phyloP scores from a whole-genome alignment of 2,329 filamentous ascomycete species.

The Alternaria triticimaculans region DNA sequence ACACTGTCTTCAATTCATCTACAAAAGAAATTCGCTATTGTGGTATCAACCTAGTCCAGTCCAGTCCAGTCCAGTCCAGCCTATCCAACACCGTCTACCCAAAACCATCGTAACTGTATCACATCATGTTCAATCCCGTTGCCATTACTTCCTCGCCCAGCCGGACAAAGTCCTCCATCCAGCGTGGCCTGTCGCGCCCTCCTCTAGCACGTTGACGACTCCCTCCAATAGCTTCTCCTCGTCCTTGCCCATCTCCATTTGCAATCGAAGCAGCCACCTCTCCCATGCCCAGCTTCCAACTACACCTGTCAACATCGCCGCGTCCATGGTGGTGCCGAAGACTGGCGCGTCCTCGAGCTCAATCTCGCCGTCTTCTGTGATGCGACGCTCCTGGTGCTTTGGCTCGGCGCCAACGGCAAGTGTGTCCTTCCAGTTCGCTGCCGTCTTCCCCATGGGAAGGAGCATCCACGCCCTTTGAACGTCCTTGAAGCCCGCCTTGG shows the following conservation, averaged over 20 bases:
- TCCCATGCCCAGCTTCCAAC: constrained; percentile 93
- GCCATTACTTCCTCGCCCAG: constrained; percentile 48
- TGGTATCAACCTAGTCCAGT: constrained; percentile 38
- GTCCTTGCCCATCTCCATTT: constrained; percentile 81
- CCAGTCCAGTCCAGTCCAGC: constrained; percentile 12
- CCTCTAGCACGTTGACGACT: constrained; percentile 64
- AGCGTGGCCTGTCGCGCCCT: constrained; percentile 63
- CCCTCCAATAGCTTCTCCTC: constrained; percentile 61
- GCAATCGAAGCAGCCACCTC: constrained; percentile 89
- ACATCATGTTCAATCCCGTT: background rate
- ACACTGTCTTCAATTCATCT: constrained; percentile 21
- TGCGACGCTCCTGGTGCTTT: constrained; percentile 43
- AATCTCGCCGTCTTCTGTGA: constrained; percentile 45
- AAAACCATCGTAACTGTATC: constrained; percentile 5
- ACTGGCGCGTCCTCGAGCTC: constrained; percentile 36
- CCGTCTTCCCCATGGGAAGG: constrained; percentile 74
- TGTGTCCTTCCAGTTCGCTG: constrained; percentile 47
- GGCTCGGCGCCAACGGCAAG: constrained; percentile 44
- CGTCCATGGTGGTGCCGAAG: constrained; percentile 64
- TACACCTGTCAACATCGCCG: constrained; percentile 78
- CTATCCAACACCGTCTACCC: background rate
- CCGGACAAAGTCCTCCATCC: constrained; percentile 68
- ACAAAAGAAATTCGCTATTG: constrained; percentile 36
- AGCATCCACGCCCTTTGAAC: constrained; percentile 88
- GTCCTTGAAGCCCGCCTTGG: constrained; percentile 76